phyloP scores from a whole-genome alignment of 1,284 basidiomycete genomes.

The Omphalotus olearius region DNA sequence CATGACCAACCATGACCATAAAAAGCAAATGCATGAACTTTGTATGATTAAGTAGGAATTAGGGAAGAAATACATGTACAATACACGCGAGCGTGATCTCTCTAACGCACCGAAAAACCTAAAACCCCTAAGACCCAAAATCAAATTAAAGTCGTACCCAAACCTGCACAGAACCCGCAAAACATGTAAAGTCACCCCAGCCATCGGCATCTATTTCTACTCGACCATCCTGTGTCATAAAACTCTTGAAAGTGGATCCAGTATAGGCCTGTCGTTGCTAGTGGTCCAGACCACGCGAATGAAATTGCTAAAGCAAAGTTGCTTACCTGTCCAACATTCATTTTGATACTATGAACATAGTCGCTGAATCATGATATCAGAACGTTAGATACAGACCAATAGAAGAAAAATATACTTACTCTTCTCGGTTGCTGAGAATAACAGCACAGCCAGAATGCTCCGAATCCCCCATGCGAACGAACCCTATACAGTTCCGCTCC shows the following conservation, averaged over 20 bases:
- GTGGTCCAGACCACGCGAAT: neutral
- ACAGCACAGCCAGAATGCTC: slow-evolving; percentile 57
- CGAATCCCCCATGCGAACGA: slow-evolving; percentile 56
- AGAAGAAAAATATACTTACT: slow-evolving; percentile 23
- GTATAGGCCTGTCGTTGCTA: slow-evolving; percentile 2
- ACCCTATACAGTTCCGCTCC: slow-evolving; percentile 65
- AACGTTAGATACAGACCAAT: neutral
- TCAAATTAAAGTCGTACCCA: slow-evolving; percentile 7
- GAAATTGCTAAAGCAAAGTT: too few species aligned
- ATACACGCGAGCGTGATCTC: too few species aligned
- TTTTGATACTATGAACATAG: slow-evolving; percentile 44
- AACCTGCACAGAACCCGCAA: slow-evolving; percentile 11
- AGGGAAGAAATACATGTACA: too few species aligned
- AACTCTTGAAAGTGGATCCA: slow-evolving; percentile 9
- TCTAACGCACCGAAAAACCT: too few species aligned
- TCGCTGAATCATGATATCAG: slow-evolving; percentile 15
- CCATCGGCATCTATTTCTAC: slow-evolving; percentile 14
- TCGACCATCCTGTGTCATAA: slow-evolving; percentile 8
- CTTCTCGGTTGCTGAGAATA: slow-evolving; percentile 58
- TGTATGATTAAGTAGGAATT: too few species aligned
- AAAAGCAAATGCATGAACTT: too few species aligned
- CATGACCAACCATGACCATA: too few species aligned
- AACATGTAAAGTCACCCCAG: slow-evolving; percentile 15
- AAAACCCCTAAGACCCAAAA: too few species aligned
- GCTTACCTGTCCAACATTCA: slow-evolving; percentile 61